Percentiles rank a stretch among this genome's conserved stretches.
Conservation (phyloP, 2,329 filamentous ascomycete genomes). For the Sarocladiaceae sp. region DNA sequence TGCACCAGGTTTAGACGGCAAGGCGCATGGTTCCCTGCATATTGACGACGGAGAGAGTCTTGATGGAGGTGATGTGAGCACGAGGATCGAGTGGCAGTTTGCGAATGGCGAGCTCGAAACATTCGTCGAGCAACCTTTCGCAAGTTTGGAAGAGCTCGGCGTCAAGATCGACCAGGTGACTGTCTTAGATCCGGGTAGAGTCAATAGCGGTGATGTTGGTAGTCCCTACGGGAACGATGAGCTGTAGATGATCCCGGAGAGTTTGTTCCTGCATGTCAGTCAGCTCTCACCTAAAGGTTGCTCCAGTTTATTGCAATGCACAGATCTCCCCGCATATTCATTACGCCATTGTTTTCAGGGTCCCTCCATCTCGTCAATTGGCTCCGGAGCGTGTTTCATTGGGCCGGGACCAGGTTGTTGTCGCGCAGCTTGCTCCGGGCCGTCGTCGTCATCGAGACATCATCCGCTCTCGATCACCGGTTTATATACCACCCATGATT, state of each 20-base stretch:
- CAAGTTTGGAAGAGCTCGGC: slow-evolving; percentile 40
- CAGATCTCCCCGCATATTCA: too few relatives aligned
- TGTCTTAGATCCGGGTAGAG: slow-evolving; percentile 31
- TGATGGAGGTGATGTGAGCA: slow-evolving; percentile 42
- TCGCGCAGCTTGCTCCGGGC: slow-evolving; percentile 4
- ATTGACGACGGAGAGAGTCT: slow-evolving; percentile 68
- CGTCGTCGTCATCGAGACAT: slow-evolving; percentile 9
- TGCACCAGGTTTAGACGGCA: slow-evolving; percentile 54
- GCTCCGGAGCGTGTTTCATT: too few relatives aligned
- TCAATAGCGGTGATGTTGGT: background rate
- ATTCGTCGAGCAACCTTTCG: slow-evolving; percentile 17
- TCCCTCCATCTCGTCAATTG: too few relatives aligned
- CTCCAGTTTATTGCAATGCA: too few relatives aligned
- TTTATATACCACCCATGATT: too few relatives aligned
- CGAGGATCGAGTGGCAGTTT: slow-evolving; percentile 53
- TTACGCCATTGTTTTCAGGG: too few relatives aligned
- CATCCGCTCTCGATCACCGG: slow-evolving; percentile 5
- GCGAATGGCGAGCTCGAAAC: slow-evolving; percentile 40
- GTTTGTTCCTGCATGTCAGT: too few relatives aligned
- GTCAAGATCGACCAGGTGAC: slow-evolving; percentile 39
- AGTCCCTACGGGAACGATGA: background rate
- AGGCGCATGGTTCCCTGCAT: slow-evolving; percentile 60
- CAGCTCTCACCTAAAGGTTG: too few relatives aligned
- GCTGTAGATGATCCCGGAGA: too few relatives aligned
- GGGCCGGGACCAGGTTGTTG: too few relatives aligned